Evolutionary conservation across 2,329 filamentous ascomycete genomes (phyloP), one percentile per base, ranked within the genome.

Genomic region (Alternaria gansuensis): DNA sequence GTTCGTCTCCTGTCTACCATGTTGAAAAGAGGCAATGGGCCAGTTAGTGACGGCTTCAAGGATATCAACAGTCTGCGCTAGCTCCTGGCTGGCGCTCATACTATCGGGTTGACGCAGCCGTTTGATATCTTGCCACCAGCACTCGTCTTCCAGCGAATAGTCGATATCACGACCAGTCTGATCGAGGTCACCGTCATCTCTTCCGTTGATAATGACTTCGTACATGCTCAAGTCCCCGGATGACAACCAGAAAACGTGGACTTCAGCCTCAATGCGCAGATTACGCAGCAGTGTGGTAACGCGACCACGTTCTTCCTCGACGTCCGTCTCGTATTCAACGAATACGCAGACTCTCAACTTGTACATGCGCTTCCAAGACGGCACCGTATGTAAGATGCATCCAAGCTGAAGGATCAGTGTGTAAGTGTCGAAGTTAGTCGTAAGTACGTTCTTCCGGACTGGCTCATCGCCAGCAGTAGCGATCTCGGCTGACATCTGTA

Each of bases 351-450:
- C 90, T 37, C 92, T 88, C 7, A 96, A 78, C 39, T 82, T 84
- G 74, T 91, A 95, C 0, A 83, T 84, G 51, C 85, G 87, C 68
- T 90, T 91, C 91, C 92, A 96, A 0, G 89, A 87, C 3, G 89
- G 89, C 0, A 95, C 91, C 1, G 90, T 95, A 63, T 90, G 87
- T 1, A 96, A 78, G 57, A 96, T 96, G 67, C 91, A 94, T 0
- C 93, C 92, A 9, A 96, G 83, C 68, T 96, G 92, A 3, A 96
- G 81, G 59, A 96, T 95, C n/a, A 96, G 81, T 0, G 92, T 87
- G 84, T 93, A 96, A 0, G 92, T 96, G 75, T 96, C 92, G 74
- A 96, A 96, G 66, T 96, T 96, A 0, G 91, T 95, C 0, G 92
- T 96, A 54, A 94, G 77, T 5, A 95, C 83, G 68, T 87, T 87